Percentiles rank a stretch among this genome's conserved stretches.
Evolutionary conservation across 805 yeast genomes (phyloP).

Genomic region (Metschnikowia drakensbergensis): DNA sequence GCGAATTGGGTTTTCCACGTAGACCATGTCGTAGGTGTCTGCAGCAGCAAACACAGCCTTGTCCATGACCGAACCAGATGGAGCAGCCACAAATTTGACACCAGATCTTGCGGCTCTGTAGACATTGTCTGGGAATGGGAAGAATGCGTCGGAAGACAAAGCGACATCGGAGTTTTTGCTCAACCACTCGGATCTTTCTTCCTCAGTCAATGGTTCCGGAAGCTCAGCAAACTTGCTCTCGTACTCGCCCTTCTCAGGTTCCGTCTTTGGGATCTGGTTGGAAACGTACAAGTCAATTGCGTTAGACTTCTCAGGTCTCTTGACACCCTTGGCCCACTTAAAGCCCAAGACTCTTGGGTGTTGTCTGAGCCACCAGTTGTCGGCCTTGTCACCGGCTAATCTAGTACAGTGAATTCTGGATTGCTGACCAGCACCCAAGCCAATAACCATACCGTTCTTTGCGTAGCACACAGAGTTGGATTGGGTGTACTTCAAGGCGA

Average conservation of each 20-base stretch:
- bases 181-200: constrained; percentile 88
- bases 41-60: constrained; percentile 95
- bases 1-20: constrained; percentile 95
- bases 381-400: constrained; percentile 98
- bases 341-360: constrained; percentile 90
- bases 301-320: constrained; percentile 97
- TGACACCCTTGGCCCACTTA: constrained; percentile 97
- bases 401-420: constrained; percentile 99
- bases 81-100: constrained; percentile 93
- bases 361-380: constrained; percentile 99
- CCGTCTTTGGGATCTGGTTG: constrained; percentile 83
- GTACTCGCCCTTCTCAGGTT: constrained; percentile 91
- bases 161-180: constrained; percentile 79
- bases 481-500: constrained; percentile 96
- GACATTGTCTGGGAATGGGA: constrained; percentile 99
- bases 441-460: constrained; percentile 98
- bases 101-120: constrained; percentile 97
- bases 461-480: constrained; percentile 98
- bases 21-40: constrained; percentile 82
- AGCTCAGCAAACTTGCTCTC: constrained; percentile 80
- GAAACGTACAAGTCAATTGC: constrained; percentile 95
- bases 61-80: constrained; percentile 97
- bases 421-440: constrained; percentile 99
- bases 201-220: constrained; percentile 78
- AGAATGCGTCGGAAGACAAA: constrained; percentile 95